Evolutionary conservation across 805 yeast species (phyloP).

Genomic region (Ogataea pini): DNA sequence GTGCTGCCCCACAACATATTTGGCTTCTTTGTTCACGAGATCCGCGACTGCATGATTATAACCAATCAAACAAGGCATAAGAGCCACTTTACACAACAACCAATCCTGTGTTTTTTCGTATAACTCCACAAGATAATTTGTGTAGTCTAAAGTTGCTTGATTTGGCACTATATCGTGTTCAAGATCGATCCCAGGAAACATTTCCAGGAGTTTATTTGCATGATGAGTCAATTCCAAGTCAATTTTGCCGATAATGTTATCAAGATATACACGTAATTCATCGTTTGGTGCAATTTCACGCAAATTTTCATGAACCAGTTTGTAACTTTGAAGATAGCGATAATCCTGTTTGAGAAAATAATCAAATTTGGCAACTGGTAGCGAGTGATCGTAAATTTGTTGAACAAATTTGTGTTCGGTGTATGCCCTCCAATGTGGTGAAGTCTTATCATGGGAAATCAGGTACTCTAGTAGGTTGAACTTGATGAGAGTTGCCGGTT

Average conservation of each 20-base stretch:
- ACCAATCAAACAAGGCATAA: constrained; percentile 77
- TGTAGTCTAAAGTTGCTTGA: constrained; percentile 59
- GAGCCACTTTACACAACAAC: constrained; percentile 64
- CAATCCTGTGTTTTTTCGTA: constrained; percentile 57
- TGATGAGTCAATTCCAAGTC: constrained; percentile 59
- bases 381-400: constrained; percentile 50
- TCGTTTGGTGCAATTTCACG: constrained; percentile 61
- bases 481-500: background rate
- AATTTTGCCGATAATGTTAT: constrained; percentile 51
- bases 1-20: constrained; percentile 17
- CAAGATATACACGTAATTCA: constrained; percentile 50
- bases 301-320: constrained; percentile 63
- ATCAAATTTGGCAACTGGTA: constrained; percentile 52
- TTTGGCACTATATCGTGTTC: constrained; percentile 46
- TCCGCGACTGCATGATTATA: constrained; percentile 52
- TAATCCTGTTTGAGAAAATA: constrained; percentile 59
- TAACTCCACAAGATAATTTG: constrained; percentile 56
- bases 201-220: constrained; percentile 45
- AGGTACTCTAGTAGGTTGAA: constrained; percentile 44
- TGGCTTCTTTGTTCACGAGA: constrained; percentile 6
- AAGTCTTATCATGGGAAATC: constrained; percentile 55
- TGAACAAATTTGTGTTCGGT: constrained; percentile 62
- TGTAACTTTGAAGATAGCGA: constrained; percentile 67
- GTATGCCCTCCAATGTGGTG: constrained; percentile 57
- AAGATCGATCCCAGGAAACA: constrained; percentile 47